Base-by-base conservation (phyloP, 352 stramenopile species). In the Globisporangium barbulae region DNA sequence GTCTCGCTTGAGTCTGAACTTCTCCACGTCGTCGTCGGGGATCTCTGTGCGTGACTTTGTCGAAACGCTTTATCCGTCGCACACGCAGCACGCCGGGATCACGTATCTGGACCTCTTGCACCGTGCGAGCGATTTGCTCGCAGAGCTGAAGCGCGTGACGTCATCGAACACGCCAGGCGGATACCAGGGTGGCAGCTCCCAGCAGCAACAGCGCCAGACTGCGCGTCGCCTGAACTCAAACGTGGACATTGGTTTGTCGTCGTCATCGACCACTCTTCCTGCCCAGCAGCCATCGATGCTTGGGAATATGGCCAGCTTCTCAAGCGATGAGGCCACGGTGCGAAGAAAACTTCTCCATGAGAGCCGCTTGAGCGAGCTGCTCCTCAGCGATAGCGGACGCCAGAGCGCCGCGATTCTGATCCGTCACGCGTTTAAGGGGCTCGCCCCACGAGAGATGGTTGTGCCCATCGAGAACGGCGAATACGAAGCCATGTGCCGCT, bases 401-500 rank as follows among this genome's bases (percentile, higher is more conserved):
- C 79, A 85, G 44, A 93, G 81, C 33, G 84, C 81, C 13, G 81
- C 76, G 33, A 75, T 93, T 22, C 64, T 93, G 6, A 74, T 93
- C 2, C 76, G 84, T 12, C 84, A 93, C 21, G 81, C 81, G 5
- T 93, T 90, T 63, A 93, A 93, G 45, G 84, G 81, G 3, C 61
- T 93, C 3, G 73, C 79, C 22, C 65, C 81, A 1, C 68, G 81
- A 1, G 82, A 91, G 52, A 81, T 90, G 67, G 78, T 90, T 35
- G 79, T 90, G 12, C 78, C 80, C 0, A 79, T 90, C 17, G 78
- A 89, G 33, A 87, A 81, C 35, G 81, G 84, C 9, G 71, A 89
- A 44, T 93, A 82, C 44, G 84, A 91, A 55, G 73, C 80, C 19
- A 87, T 78, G 30, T 93, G 84, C 30, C 75, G 81, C 22, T 68